Base-by-base conservation (phyloP, 768 basidiomycete species). In the Calocybe cyanea region DNA sequence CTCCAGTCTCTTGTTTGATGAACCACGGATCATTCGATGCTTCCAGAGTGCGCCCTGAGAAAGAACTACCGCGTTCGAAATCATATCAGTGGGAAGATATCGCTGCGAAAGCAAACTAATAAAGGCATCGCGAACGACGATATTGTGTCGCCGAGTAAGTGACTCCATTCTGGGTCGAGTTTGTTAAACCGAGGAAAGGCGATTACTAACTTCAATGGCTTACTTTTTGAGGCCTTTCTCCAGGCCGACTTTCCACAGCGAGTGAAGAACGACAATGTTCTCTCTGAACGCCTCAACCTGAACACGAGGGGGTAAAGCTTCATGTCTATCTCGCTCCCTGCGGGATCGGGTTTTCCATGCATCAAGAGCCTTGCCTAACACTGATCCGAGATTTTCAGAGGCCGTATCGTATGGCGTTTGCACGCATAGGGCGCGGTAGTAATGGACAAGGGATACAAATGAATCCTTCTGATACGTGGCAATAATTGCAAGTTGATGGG, bases 401-500 rank as follows among this genome's bases (percentile, higher is more conserved):
- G 92, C 92, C 0, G 90, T 87, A 41, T 89, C 84, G 65, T 93
- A 99, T 0, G 92, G 87, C 47, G 81, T 78, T 31, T 77, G 76
- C 28, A 92, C 89, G 57, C 92, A 94, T 10, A 98, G 72, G 1
- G 95, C 89, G 23, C 92, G 85, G 60, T 93, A 93, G 63, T 97
- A 95, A 64, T 92, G 86, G 41, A 87, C 76, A 7, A 91, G 69
- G 23, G 89, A 84, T 24, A 71, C 66, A 57, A 95, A 92, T n/a
- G 77, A 71, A 64, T 98, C 92, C 50, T 78, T 76, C 55, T 85
- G 75, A 63, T 96, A 94, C 4, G 85, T 82, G 2, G 92, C 79
- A 24, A 97, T 77, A 49, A 97, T 94, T 3, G 95, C 96, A 15
- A 98, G 81, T 63, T 98, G 96, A 62, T 98, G 95, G 15, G 87